Conservation (phyloP, 305 asterid genomes). For the Lippia alba region DNA sequence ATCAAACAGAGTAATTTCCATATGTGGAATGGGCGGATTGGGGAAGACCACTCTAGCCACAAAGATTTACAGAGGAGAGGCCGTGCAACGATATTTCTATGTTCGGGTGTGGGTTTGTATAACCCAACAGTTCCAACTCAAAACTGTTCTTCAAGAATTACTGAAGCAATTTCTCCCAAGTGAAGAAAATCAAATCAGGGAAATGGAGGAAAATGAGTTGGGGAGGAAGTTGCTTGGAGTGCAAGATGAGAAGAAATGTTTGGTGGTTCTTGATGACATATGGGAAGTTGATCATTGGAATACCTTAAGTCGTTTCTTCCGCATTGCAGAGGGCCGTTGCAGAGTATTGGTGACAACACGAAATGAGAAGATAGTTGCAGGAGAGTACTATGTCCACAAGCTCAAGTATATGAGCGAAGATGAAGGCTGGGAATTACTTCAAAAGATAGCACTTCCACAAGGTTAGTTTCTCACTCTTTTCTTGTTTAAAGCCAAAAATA, state of each 20-base stretch:
- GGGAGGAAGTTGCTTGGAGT: background rate
- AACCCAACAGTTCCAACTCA: background rate
- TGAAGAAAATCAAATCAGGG: background rate
- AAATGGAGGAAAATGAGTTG: background rate
- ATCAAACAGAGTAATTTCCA: constrained; percentile 13
- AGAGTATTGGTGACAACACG: background rate
- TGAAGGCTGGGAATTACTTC: background rate
- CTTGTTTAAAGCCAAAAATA: too few species aligned
- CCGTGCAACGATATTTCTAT: background rate
- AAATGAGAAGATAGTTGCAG: background rate
- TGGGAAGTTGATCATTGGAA: background rate
- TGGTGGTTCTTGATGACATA: background rate
- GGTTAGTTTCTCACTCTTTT: background rate
- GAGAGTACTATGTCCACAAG: background rate
- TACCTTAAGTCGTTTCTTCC: background rate
- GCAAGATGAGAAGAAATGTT: background rate
- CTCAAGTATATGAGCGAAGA: background rate
- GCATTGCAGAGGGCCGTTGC: background rate
- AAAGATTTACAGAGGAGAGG: background rate
- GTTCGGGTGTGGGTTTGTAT: background rate
- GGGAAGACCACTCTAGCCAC: constrained; percentile 43
- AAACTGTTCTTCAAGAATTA: background rate
- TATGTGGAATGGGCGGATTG: constrained; percentile 42
- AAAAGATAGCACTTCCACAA: background rate
- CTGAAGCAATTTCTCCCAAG: background rate